Conservation (phyloP, 2,329 filamentous ascomycete genomes). For the Escovopsis sp. region DNA sequence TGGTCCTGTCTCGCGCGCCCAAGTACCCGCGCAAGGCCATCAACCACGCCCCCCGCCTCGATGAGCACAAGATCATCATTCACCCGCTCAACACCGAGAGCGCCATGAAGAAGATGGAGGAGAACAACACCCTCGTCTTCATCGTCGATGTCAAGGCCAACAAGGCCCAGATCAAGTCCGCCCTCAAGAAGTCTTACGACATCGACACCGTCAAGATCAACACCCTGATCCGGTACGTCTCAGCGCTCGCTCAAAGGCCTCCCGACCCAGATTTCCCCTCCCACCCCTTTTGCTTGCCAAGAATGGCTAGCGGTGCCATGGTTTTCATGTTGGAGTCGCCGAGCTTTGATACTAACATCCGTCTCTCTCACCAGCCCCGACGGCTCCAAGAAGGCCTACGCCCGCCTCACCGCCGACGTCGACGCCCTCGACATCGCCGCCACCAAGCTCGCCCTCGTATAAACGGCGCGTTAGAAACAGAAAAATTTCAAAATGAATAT, state of each 20-base stretch:
- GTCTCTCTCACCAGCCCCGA: constrained; percentile 59
- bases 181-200: constrained; percentile 98
- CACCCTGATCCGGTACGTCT: constrained; percentile 80
- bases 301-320: too few relatives aligned
- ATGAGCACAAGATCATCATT: constrained; percentile 94
- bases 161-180: constrained; percentile 98
- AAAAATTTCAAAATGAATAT: neutral
- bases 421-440: constrained; percentile 98
- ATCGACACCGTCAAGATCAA: constrained; percentile 98
- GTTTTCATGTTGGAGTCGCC: too few relatives aligned
- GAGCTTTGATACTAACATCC: neutral
- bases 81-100: constrained; percentile 99
- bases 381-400: constrained; percentile 97
- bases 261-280: too few relatives aligned
- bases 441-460: constrained; percentile 97
- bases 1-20: constrained; percentile 74
- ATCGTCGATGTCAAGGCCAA: constrained; percentile 95
- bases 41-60: constrained; percentile 75
- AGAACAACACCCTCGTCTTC: constrained; percentile 99
- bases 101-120: constrained; percentile 99
- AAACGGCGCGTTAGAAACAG: constrained; percentile 26
- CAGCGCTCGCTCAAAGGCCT: neutral
- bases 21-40: constrained; percentile 97
- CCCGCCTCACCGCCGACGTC: constrained; percentile 86
- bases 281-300: too few relatives aligned